A percentile compares a stretch with the other conserved stretches of the same genome.
Evolutionary conservation across 352 stramenopile genomes (phyloP).

Genomic region (Phytophthora ohioensis): DNA sequence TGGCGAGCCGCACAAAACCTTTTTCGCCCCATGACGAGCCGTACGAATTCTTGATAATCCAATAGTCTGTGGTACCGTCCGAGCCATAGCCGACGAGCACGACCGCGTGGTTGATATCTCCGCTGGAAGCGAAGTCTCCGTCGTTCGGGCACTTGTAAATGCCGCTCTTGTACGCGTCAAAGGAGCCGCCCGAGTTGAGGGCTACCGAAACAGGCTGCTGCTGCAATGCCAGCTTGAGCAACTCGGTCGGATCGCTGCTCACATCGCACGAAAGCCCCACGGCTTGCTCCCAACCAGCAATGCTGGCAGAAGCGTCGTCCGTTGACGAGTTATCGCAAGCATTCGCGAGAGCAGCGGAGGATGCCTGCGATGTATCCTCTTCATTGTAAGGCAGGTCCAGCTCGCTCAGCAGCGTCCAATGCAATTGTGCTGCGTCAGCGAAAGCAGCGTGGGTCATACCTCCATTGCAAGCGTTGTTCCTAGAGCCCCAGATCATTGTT

Average conservation of each 20-base stretch:
- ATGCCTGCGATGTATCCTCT: constrained; percentile 44
- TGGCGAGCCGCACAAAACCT: constrained; percentile 68
- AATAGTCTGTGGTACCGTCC: constrained; percentile 60
- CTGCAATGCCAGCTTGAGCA: constrained; percentile 77
- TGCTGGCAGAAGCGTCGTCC: constrained; percentile 62
- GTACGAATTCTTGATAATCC: constrained; percentile 90
- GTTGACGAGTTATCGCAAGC: constrained; percentile 50
- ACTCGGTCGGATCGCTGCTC: constrained; percentile 57
- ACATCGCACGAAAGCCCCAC: constrained; percentile 65
- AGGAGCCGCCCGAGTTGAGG: constrained; percentile 78
- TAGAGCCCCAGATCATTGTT: constrained; percentile 79
- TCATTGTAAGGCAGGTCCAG: constrained; percentile 77
- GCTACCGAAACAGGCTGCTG: constrained; percentile 80
- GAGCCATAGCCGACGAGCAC: constrained; percentile 79
- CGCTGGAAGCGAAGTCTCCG: constrained; percentile 66
- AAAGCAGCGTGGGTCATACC: constrained; percentile 84
- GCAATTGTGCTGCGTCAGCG: constrained; percentile 59
- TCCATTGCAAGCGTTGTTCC: constrained; percentile 73
- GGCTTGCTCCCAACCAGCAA: constrained; percentile 72
- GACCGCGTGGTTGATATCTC: constrained; percentile 76
- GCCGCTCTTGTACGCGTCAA: constrained; percentile 85
- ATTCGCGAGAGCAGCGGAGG: constrained; percentile 34
- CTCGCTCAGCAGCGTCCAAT: constrained; percentile 65
- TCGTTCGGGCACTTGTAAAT: constrained; percentile 80
- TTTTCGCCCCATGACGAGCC: constrained; percentile 73